These are phyloP conservation scores for Gelatoporia subvermispora DNA, from an alignment of 768 basidiomycete genomes.

Conservation along the genomic window DNA sequence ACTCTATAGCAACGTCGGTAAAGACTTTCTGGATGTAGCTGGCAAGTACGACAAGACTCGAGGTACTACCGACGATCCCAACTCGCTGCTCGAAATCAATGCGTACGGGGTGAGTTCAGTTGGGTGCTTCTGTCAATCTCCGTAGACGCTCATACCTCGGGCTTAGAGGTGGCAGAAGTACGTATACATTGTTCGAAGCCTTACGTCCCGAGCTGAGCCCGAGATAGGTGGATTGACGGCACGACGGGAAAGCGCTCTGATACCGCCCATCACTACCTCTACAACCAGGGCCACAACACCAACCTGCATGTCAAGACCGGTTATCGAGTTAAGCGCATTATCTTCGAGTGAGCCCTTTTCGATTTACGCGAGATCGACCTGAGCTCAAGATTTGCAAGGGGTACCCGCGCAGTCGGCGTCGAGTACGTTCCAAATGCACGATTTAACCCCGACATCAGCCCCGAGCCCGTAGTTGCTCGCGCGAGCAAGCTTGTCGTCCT, in stretches of 20 bases:
- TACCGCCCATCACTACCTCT: constrained; percentile 38
- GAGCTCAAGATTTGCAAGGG: constrained; percentile 17
- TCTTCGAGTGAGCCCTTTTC: constrained; percentile 27
- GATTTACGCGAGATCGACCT: not conserved
- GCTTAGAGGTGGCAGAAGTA: constrained; percentile 52
- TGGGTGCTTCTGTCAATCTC: not conserved
- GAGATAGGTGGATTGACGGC: constrained; percentile 46
- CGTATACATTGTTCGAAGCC: constrained; percentile 4
- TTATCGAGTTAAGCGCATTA: constrained; percentile 29
- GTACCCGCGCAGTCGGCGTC: constrained; percentile 33
- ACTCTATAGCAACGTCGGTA: constrained; percentile 34
- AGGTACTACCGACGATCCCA: constrained; percentile 39
- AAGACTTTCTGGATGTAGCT: constrained; percentile 44
- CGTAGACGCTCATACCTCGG: not conserved
- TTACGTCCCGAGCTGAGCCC: not conserved
- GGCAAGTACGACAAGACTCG: constrained; percentile 45
- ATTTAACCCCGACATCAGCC: constrained; percentile 11
- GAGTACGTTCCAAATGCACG: constrained; percentile 28
- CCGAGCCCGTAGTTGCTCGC: constrained; percentile 13
- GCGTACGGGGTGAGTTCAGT: constrained; percentile 41
- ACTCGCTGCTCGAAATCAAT: constrained; percentile 36
- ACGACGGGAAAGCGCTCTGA: constrained; percentile 54
- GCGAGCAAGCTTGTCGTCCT: constrained; percentile 35
- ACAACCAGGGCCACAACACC: constrained; percentile 23
- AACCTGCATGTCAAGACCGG: constrained; percentile 30